These are phyloP conservation scores for Colletotrichum tabaci DNA, from an alignment of 2,329 filamentous ascomycete genomes.

Conservation along the genomic window DNA sequence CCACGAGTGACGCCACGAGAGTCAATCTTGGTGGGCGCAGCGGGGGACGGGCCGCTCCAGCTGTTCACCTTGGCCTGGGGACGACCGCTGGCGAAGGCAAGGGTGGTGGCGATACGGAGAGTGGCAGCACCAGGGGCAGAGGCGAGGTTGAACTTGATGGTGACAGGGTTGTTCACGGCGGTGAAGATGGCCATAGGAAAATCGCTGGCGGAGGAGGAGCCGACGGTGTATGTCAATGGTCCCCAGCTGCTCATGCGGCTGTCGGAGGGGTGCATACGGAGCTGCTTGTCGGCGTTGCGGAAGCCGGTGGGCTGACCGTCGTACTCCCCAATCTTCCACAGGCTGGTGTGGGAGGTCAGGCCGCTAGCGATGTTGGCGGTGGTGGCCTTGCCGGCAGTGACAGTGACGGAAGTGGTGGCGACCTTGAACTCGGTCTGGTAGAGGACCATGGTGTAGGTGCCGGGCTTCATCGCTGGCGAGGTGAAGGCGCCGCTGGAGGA, in stretches of 20 bases:
- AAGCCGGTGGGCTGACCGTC: constrained; percentile 76
- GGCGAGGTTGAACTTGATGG: constrained; percentile 71
- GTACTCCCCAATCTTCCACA: constrained; percentile 77
- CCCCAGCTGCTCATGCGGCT: constrained; percentile 74
- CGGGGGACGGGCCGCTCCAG: constrained; percentile 63
- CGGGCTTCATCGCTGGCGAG: constrained; percentile 77
- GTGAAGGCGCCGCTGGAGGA: constrained; percentile 70
- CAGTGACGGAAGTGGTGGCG: constrained; percentile 62
- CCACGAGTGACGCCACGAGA: constrained; percentile 76
- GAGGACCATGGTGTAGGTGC: constrained; percentile 78
- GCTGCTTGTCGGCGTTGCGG: constrained; percentile 76
- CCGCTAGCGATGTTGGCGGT: constrained; percentile 66
- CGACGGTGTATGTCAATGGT: constrained; percentile 73
- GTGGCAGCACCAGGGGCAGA: constrained; percentile 69
- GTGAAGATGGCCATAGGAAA: constrained; percentile 80
- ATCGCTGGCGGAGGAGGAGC: constrained; percentile 63
- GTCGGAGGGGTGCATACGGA: constrained; percentile 79
- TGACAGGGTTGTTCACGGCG: constrained; percentile 70
- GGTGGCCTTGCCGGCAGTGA: constrained; percentile 64
- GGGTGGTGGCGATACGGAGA: constrained; percentile 75
- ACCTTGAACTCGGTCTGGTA: constrained; percentile 73
- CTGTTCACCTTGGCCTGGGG: constrained; percentile 71
- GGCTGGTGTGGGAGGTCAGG: constrained; percentile 61
- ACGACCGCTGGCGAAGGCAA: constrained; percentile 72
- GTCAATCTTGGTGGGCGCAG: constrained; percentile 74